phyloP scores from a whole-genome alignment of 768 basidiomycete species.

The Lentinula edodes region DNA sequence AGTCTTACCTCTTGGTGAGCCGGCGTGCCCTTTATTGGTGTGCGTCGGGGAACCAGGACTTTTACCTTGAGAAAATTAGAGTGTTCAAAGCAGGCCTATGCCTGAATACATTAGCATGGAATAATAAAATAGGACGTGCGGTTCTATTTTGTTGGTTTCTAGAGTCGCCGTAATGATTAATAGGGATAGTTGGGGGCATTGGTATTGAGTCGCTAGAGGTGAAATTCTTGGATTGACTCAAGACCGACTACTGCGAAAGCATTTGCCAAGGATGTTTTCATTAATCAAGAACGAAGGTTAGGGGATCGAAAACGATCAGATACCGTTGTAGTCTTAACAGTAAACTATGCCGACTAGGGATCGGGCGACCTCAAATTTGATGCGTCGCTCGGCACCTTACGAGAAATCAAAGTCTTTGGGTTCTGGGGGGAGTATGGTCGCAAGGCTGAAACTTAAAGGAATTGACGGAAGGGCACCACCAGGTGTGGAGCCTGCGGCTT shows the following conservation, averaged over 20 bases:
- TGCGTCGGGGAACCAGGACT: slow-evolving; percentile 70
- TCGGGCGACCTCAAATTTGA: slow-evolving; percentile 61
- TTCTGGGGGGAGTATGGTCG: slow-evolving; percentile 76
- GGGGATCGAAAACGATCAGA: slow-evolving; percentile 84
- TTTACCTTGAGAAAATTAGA: slow-evolving; percentile 84
- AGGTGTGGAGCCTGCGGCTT: slow-evolving; percentile 71
- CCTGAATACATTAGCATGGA: slow-evolving; percentile 81
- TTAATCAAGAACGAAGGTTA: slow-evolving; percentile 84
- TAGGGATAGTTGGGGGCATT: slow-evolving; percentile 82
- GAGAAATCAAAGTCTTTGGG: slow-evolving; percentile 89
- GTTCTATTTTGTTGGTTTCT: slow-evolving; percentile 83
- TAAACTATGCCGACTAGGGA: slow-evolving; percentile 82
- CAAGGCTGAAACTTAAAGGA: slow-evolving; percentile 79
- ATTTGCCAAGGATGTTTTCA: slow-evolving; percentile 84
- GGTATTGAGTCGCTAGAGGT: slow-evolving; percentile 79
- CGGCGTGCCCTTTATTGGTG: too few relatives aligned
- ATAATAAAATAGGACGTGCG: slow-evolving; percentile 79
- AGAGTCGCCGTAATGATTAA: slow-evolving; percentile 78
- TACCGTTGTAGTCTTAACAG: slow-evolving; percentile 81
- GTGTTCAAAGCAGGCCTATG: slow-evolving; percentile 76
- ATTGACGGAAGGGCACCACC: slow-evolving; percentile 62
- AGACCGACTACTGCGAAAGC: slow-evolving; percentile 79
- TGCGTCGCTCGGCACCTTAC: slow-evolving; percentile 76
- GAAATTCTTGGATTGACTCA: slow-evolving; percentile 82
- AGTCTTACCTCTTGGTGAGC: too few relatives aligned